These are phyloP conservation scores for Dendryphion nanum DNA, from an alignment of 2,329 filamentous ascomycete genomes.

Conservation along the genomic window DNA sequence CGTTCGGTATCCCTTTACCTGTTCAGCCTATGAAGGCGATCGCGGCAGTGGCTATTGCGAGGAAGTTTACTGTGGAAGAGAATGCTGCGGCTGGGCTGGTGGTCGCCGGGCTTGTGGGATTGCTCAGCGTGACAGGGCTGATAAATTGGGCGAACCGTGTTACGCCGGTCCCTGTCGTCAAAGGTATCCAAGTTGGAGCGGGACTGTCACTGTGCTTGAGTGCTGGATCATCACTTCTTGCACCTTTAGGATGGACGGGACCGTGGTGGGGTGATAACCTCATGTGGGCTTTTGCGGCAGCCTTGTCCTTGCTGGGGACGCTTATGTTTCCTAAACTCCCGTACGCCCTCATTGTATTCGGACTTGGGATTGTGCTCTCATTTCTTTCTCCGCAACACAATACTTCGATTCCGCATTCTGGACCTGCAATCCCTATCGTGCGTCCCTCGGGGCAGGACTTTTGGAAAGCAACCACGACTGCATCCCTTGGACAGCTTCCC, in stretches of 20 bases:
- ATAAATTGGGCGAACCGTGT: conserved; percentile 69
- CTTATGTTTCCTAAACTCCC: conserved; percentile 66
- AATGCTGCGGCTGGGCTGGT: conserved; percentile 82
- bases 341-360: conserved; percentile 73
- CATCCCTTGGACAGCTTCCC: conserved; percentile 80
- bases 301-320: conserved; percentile 67
- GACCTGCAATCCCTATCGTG: conserved; percentile 54
- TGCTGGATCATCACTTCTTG: conserved; percentile 66
- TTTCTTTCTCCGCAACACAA: conserved; percentile 36
- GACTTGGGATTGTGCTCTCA: conserved; percentile 67
- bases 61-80: conserved; percentile 63
- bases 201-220: conserved; percentile 80
- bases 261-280: conserved; percentile 73
- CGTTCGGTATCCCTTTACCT: conserved; percentile 86
- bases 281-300: conserved; percentile 72
- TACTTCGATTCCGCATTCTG: conserved; percentile 35
- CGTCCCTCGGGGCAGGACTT: conserved; percentile 48
- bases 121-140: conserved; percentile 79
- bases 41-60: conserved; percentile 80
- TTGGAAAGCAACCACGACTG: conserved; percentile 60
- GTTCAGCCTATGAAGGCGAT: conserved; percentile 93
- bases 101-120: conserved; percentile 68
- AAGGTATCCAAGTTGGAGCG: conserved; percentile 91
- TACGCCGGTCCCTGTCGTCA: conserved; percentile 83
- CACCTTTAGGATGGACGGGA: conserved; percentile 65